Evolutionary conservation across 257 asterid genomes (phyloP), one percentile per base, ranked within the genome.

Genomic region (Salvia hispanica): DNA sequence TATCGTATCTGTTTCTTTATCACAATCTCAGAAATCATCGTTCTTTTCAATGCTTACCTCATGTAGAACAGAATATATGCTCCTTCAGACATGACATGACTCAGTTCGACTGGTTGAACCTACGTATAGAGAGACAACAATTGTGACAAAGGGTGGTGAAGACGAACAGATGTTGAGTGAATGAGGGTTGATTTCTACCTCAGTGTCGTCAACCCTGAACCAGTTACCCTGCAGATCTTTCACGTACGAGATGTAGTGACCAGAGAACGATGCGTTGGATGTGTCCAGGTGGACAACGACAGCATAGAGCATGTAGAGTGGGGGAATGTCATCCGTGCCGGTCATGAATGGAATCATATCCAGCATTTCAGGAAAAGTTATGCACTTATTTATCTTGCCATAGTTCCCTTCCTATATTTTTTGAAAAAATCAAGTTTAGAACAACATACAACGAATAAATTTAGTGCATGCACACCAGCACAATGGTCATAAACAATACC

Each of bases 51-150:
- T 56, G 58, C 75, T 72, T 83, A 86, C 97, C 97, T 85, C 90
- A 75, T 79, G 84, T 91, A 91, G 82, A 88, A 91, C 66, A 91
- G 77, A 74, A 88, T 91, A 71, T 91, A 91, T 31, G 97, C 97
- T 61, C 95, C 93, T 85, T 85, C 87, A 0, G 88, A 80, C 91
- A 91, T 82, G 72, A 91, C 96, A 74, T 82, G 91, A 78, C 74
- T 80, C 82, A 78, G 71, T n/a, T 78, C 80, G 6, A 86, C 95
- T 6, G 81, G 87, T 65, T 79, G 83, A 67, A 91, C 95, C 97
- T 91, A 81, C 64, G 69, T 70, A 58, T 25, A 21, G 46, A 60
- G 59, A 48, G 73, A 15, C 62, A 47, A 53, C 56, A 55, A 37
- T 31, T 34, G 53, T 48, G 48, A 72, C 28, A 12, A 14, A 16